A percentile compares a stretch with the other conserved stretches of the same genome.
Conservation (phyloP, 2,329 filamentous ascomycete genomes). For the Chalaropsis ovoidea region DNA sequence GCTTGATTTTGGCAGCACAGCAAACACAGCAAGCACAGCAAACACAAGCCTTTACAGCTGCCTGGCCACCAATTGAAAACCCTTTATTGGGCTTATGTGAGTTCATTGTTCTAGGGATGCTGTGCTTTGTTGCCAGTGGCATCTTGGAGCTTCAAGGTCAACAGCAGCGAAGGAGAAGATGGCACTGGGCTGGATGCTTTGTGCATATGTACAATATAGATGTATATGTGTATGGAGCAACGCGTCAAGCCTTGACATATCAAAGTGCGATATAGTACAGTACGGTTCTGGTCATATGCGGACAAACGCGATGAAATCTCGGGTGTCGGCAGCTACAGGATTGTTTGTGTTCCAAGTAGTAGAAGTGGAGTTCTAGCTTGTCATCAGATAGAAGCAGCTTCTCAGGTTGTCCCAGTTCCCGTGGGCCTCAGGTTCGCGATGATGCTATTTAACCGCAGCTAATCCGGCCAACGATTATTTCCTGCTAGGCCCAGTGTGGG, state of each 20-base stretch:
- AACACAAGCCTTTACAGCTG: constrained; percentile 3
- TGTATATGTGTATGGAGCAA: background rate
- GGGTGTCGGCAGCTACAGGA: too few relatives aligned
- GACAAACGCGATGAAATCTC: too few relatives aligned
- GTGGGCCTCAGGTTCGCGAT: background rate
- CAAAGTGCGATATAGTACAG: background rate
- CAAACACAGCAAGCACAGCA: background rate
- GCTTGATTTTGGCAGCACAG: background rate
- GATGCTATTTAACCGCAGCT: background rate
- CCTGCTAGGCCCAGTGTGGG: background rate
- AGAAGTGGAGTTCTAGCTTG: too few relatives aligned
- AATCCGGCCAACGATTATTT: background rate
- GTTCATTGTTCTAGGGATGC: background rate
- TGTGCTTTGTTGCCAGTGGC: background rate
- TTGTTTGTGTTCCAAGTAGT: too few relatives aligned
- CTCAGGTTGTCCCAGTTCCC: too few relatives aligned
- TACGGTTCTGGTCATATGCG: too few relatives aligned
- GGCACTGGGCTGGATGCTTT: background rate
- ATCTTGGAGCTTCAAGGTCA: background rate
- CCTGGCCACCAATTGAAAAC: background rate
- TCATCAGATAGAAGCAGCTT: too few relatives aligned
- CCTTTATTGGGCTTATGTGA: background rate
- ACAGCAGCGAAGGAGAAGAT: background rate
- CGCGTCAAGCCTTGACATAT: background rate
- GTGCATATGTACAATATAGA: too few relatives aligned